Evolutionary conservation across 2,329 filamentous ascomycete species (phyloP), one percentile per base, ranked within the genome.

Genomic region (Colletotrichum liriopes): DNA sequence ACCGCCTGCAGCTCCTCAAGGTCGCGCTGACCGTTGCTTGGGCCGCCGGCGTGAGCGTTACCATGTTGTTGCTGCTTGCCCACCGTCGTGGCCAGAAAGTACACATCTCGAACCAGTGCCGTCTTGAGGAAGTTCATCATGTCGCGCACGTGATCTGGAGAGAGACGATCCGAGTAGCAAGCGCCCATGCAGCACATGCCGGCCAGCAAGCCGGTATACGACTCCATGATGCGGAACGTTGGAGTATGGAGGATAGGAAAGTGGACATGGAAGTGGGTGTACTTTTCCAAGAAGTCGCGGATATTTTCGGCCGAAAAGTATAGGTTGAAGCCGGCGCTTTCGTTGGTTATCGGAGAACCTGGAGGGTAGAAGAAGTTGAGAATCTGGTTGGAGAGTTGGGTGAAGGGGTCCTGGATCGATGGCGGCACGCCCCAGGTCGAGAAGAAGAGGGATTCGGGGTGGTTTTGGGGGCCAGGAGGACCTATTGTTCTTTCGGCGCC

Each of bases 151-250:
- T 93, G 86, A 72, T 86, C 83, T 55, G 90, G 81, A 37, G 85
- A 83, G 73, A 93, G 83, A 73, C 86, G 86, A 65, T 92, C 87
- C 63, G 93, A 93, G 81, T 94, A 95, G 69, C 93, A 93, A 51
- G 93, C 92, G 47, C 93, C 93, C 76, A 93, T 86, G 79, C 91
- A 93, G 77, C 93, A 90, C 86, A 95, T 93, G 73, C 88, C 87
- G 72, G 93, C 86, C 61, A 93, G 83, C 73, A 94, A 86, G 74
- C 91, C 91, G 72, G 91, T 90, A 79, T 92, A 91, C 58, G 90
- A 89, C 73, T 91, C 87, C 73, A 88, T 85, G 65, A 93, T 88
- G 77, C 90, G 88, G 81, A 94, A 93, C 11, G 92, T 93, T 45
- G 92, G 88, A 79, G 92, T 87, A 78, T 95, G 92, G 64, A 94